Evolutionary conservation across 2,329 filamentous ascomycete genomes (phyloP), one percentile per base, ranked within the genome.

Genomic region (Balansia obtecta): DNA sequence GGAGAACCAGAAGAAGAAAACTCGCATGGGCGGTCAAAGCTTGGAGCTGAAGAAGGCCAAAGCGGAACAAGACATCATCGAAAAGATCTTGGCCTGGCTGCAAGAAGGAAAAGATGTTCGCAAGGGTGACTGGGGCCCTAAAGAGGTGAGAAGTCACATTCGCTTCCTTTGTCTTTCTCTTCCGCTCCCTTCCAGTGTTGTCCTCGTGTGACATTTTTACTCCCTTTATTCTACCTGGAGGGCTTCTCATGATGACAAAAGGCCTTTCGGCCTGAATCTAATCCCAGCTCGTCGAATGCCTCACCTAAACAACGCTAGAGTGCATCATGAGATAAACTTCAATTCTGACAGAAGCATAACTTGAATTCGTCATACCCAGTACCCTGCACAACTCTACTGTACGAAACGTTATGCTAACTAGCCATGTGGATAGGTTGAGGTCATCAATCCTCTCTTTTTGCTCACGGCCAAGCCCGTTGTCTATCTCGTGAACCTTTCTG

Each of bases 281-380:
- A 95, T 88, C 93, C 93, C 93, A 98, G 93, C 93, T 98, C 93
- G 86, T 95, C 85, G 91, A 97, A 84, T 81, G 79, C 80, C 85
- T 86, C 82, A 78, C 72, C 68, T 72, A 70, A 72, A 73, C 71
- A 81, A 87, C 82, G 79, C 77, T 64, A 76, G 85, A 88, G 85
- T 77, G 76, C 77, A 80, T 82, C 66, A 71, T 96, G 91, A 94
- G 89, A 96, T 85, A 77, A 86, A 76, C 73, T 80, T 76, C n/a
- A 71, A 72, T 68, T 82, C 86, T 88, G 86, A 88, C 71, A 58
- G 53, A 53, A 61, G 49, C 50, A 37, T 37, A 50, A 55, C 45
- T 40, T 41, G 40, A 47, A 57, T 18, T 42, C 52, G 50, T 10
- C 20, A n/a, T 27, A 27, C 5, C 27, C 42, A 22, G 30, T 9